Evolutionary conservation across 2,329 filamentous ascomycete species (phyloP), one percentile per base, ranked within the genome.

Genomic region (Aspergillus tubingensis): DNA sequence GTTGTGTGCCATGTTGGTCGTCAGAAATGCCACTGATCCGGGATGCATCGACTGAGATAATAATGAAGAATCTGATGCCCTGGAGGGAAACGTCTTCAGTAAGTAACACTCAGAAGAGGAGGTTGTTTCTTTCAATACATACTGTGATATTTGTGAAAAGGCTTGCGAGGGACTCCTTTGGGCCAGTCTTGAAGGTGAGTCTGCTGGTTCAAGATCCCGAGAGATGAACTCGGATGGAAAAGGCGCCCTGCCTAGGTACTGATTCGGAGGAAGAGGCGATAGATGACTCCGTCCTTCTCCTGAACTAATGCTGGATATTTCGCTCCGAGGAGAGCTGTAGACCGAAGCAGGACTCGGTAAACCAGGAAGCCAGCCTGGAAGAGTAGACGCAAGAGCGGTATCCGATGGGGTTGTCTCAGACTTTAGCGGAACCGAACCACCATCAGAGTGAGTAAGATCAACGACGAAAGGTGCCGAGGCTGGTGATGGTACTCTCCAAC

Each of bases 1-100:
- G 47, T 73, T 70, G 30, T 71, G 71, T 62, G 72, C 69, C 72
- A 75, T 73, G 54, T 58, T 62, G 59, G 61, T 65, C 61, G 63
- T 63, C 36, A 68, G 66, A 58, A 69, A 69, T 57, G 61, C 38
- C 36, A 66, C 62, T 60, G 67, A 63, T 62, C 39, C 32, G 25
- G 51, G 43, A 47, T 51, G 52, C 41, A 47, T 39, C 25, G 55
- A 56, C 36, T 57, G 41, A 30, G 56, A 50, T 21, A 51, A 47
- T 27, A 15, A 41, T 38, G 30, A n/a, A 44, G 44, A 47, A 13
- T 41, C 58, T n/a, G 38, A 19, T 41, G 32, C 43, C 25, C 47
- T 50, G 23, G 23, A 25, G 32, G 0, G 8, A 27, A 32, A 3
- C 10, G 5, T 47, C n/a, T 27, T 59, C 43, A 59, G 57, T 36